These are phyloP conservation scores for Chlorencoelia australis DNA, from an alignment of 2,329 filamentous ascomycete species.

Conservation along the genomic window DNA sequence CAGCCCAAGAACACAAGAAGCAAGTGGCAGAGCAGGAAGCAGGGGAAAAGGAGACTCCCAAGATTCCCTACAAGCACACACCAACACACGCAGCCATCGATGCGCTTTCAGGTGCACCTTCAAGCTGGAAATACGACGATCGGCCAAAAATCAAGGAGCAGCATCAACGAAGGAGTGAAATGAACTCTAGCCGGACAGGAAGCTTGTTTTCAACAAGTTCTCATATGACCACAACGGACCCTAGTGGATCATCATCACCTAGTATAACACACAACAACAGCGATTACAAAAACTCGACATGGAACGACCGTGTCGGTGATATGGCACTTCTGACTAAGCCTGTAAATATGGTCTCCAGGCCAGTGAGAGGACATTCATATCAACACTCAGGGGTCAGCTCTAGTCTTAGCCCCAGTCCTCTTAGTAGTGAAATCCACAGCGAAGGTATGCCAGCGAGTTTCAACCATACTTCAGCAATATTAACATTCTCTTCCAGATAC, in stretches of 20 bases:
- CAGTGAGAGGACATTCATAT: constrained; percentile 17
- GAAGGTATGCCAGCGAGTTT: too few relatives aligned
- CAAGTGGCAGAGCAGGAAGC: constrained; percentile 35
- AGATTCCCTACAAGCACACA: constrained; percentile 46
- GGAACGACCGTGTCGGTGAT: constrained; percentile 19
- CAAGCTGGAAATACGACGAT: constrained; percentile 37
- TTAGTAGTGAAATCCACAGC: background rate
- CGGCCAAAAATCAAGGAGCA: constrained; percentile 23
- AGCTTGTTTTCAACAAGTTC: constrained; percentile 18
- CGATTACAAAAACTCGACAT: constrained; percentile 22
- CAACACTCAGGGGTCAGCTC: constrained; percentile 22
- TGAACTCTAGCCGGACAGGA: constrained; percentile 17
- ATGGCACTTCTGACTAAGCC: constrained; percentile 10
- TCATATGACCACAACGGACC: constrained; percentile 10
- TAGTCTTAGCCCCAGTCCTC: background rate
- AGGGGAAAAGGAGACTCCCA: constrained; percentile 10
- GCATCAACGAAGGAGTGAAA: constrained; percentile 23
- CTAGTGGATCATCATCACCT: constrained; percentile 9
- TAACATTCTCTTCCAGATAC: constrained; percentile 2
- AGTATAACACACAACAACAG: constrained; percentile 17
- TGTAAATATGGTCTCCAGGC: constrained; percentile 8
- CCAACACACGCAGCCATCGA: constrained; percentile 53
- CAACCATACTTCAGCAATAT: background rate
- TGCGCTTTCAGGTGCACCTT: constrained; percentile 44
- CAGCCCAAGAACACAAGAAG: constrained; percentile 45